These are phyloP conservation scores for Emydomyces testavorans DNA, from an alignment of 2,329 filamentous ascomycete genomes.

Conservation along the genomic window DNA sequence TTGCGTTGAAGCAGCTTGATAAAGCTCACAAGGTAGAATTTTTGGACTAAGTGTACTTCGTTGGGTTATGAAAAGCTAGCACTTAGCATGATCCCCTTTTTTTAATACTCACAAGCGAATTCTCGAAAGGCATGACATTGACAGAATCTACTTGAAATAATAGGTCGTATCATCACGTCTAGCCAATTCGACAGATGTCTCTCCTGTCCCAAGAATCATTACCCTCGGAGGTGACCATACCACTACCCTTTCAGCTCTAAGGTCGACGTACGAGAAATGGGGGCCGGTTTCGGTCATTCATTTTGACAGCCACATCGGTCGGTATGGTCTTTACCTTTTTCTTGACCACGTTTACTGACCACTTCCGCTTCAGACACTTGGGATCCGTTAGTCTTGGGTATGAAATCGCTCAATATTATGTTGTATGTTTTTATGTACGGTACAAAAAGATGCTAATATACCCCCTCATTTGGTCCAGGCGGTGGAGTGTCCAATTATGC, in stretches of 20 bases:
- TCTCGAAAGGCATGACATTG: too few relatives aligned
- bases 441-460: not conserved
- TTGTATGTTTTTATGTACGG: too few relatives aligned
- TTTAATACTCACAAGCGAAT: too few relatives aligned
- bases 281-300: slow-evolving; percentile 58
- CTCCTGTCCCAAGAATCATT: slow-evolving; percentile 41
- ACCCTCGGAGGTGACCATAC: slow-evolving; percentile 65
- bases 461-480: slow-evolving; percentile 20
- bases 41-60: slow-evolving; percentile 15
- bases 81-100: too few relatives aligned
- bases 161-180: slow-evolving; percentile 25
- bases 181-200: slow-evolving; percentile 20
- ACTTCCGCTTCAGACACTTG: slow-evolving; percentile 51
- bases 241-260: slow-evolving; percentile 55
- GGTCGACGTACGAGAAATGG: slow-evolving; percentile 52
- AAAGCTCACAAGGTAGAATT: slow-evolving; percentile 58
- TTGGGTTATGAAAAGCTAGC: too few relatives aligned
- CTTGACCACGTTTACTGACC: slow-evolving; percentile 13
- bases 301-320: slow-evolving; percentile 60
- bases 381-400: slow-evolving; percentile 47
- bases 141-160: too few relatives aligned
- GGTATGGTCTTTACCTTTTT: slow-evolving; percentile 22
- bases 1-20: slow-evolving; percentile 74
- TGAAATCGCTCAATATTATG: not conserved
- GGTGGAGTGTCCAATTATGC: slow-evolving; percentile 43